Evolutionary conservation across 1,284 basidiomycete species (phyloP).

Genomic region (Sporisorium iseilematis-ciliati): DNA sequence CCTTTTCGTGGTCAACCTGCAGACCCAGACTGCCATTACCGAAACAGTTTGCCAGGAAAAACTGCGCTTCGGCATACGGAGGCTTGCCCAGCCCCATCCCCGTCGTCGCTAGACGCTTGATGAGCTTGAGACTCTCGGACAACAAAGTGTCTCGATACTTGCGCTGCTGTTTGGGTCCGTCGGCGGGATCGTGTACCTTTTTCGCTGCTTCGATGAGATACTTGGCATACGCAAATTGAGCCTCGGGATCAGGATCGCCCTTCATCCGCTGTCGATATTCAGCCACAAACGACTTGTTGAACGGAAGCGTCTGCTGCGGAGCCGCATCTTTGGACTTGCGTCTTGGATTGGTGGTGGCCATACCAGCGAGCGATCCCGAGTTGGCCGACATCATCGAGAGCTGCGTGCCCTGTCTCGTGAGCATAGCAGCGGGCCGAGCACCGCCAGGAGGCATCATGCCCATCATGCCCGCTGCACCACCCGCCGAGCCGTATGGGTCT

Average conservation of each 20-base stretch:
- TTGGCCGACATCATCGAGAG: conserved; percentile 45
- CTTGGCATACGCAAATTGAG: conserved; percentile 97
- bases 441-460: conserved; percentile 29
- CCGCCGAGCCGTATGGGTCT: conserved; percentile 27
- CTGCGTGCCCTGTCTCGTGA: conserved; percentile 48
- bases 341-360: conserved; percentile 36
- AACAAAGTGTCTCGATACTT: conserved; percentile 92
- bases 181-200: conserved; percentile 73
- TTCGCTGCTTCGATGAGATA: conserved; percentile 99
- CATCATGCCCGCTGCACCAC: conserved; percentile 30
- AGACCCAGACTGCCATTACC: conserved; percentile 94
- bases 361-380: conserved; percentile 23
- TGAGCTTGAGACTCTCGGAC: conserved; percentile 88
- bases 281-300: conserved; percentile 95
- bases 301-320: conserved; percentile 63
- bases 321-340: conserved; percentile 59
- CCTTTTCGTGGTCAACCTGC: conserved; percentile 95
- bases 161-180: conserved; percentile 65
- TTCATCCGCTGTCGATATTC: conserved; percentile 97
- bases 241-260: conserved; percentile 95
- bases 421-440: conserved; percentile 23
- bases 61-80: conserved; percentile 96
- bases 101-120: conserved; percentile 90
- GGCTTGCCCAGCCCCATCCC: conserved; percentile 73
- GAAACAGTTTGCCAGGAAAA: conserved; percentile 97